Base-by-base conservation (phyloP, 1,139 yeast genomes). In the Nadsonia starkeyi-henricii region DNA sequence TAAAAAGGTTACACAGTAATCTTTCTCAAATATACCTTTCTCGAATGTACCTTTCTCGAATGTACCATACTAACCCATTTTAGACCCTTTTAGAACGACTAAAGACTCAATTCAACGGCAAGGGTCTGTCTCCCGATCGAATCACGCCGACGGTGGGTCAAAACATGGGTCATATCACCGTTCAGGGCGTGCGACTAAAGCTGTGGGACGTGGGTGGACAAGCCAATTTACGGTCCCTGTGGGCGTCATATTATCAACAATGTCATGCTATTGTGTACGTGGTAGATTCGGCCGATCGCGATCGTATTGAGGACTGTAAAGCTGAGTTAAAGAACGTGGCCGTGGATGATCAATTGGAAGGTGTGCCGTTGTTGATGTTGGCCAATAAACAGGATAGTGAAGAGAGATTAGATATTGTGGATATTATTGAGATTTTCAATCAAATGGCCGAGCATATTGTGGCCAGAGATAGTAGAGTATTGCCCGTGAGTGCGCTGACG, bases 191-290 rank as follows among this genome's bases (percentile, higher is more conserved):
- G 48, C 71, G 74, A 51, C 68, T 91, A 51, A 85, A 88, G 61
- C 77, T 91, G 57, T 91, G 97, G 97, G 98, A 91, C 64, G 78
- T 91, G 43, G 97, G 97, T 8, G 98, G 98, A 4, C 97, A 91
- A 64, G 81, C 79, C 59, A 73, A 85, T 23, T 69, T 91, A 47
- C 72, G 97, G 46, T 71, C 78, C 41, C 73, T 91, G 73, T 91
- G 98, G 98, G 74, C 82, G 15, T 78, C 86, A 51, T 91, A 91
- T 68, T 91, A 80, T 65, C 70, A 73, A 26, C 84, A 81, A 50
- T 85, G 96, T 50, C 96, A 91, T 64, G 97, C 93, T 0, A 85
- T 91, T 36, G 81, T 91, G 45, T 91, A 89, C 62, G 81, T 91
- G 36, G 89, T 91, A 15, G 98, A 91, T 62, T 85, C 96, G 4